Evolutionary conservation across 306 rosid genomes (phyloP).

Genomic region (Fagus crenata): DNA sequence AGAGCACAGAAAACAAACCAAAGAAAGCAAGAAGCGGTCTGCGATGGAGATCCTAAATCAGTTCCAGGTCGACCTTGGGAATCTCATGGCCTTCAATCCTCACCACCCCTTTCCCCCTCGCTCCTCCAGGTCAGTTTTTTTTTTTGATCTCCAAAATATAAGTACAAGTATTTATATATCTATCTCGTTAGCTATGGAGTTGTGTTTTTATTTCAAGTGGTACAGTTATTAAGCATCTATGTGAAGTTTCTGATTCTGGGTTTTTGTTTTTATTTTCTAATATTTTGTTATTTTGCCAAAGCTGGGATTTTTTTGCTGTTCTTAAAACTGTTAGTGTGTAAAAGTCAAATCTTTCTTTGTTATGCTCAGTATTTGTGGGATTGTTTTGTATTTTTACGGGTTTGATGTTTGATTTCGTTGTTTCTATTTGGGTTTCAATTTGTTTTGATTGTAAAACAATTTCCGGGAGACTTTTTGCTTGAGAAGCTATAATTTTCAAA

Average conservation of each 20-base stretch:
- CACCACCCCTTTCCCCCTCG: slow-evolving; percentile 50
- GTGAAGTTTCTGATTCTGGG: not conserved
- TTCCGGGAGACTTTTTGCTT: not conserved
- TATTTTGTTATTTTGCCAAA: not conserved
- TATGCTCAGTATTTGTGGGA: too few relatives aligned
- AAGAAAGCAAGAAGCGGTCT: too few relatives aligned
- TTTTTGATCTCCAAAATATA: not conserved
- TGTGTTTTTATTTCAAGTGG: not conserved
- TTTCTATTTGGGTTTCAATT: not conserved
- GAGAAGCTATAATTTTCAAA: not conserved
- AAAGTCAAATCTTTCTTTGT: too few relatives aligned
- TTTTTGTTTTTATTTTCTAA: not conserved
- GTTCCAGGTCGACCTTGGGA: slow-evolving; percentile 67
- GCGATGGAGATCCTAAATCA: slow-evolving; percentile 35
- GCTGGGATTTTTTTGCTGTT: too few relatives aligned
- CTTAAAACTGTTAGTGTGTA: too few relatives aligned
- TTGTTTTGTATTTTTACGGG: too few relatives aligned
- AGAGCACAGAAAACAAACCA: slow-evolving; percentile 2
- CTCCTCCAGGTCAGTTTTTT: slow-evolving; percentile 41
- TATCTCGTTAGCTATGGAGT: not conserved
- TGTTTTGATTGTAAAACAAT: not conserved
- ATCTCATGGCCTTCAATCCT: slow-evolving; percentile 64
- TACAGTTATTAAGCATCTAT: not conserved
- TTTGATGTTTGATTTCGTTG: too few relatives aligned
- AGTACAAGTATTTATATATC: not conserved